Evolutionary conservation across 352 stramenopile genomes (phyloP).

Genomic region (Pythium insidiosum): DNA sequence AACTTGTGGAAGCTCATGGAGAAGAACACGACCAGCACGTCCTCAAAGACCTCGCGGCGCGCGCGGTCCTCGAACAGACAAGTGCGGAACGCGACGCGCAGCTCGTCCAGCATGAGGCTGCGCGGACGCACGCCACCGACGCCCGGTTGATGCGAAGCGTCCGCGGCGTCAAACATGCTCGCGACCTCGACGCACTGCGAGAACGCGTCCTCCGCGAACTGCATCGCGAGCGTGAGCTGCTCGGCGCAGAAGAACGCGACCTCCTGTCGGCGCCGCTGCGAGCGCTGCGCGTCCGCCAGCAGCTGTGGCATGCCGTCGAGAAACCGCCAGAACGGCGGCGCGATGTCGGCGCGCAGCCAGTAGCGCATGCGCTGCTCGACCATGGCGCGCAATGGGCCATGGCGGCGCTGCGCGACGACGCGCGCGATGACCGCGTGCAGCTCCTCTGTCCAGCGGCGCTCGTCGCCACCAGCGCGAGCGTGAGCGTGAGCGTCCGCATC

Average conservation of each 20-base stretch:
- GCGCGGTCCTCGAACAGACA: slow-evolving; percentile 42
- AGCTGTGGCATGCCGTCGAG: slow-evolving; percentile 24
- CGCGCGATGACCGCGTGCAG: slow-evolving; percentile 27
- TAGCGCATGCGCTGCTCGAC: slow-evolving; percentile 50
- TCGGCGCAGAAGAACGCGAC: slow-evolving; percentile 44
- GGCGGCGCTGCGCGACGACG: slow-evolving; percentile 17
- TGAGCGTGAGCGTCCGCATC: no score
- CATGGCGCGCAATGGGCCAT: slow-evolving; percentile 47
- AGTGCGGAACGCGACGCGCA: slow-evolving; percentile 36
- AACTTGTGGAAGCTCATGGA: slow-evolving; percentile 72
- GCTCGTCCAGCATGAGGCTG: slow-evolving; percentile 40
- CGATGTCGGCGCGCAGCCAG: slow-evolving; percentile 56
- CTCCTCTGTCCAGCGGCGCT: slow-evolving; percentile 1
- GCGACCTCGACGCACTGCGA: slow-evolving; percentile 55
- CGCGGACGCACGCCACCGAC: slow-evolving; percentile 8
- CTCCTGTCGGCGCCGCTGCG: slow-evolving; percentile 17
- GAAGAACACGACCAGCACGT: slow-evolving; percentile 59
- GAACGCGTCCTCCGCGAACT: slow-evolving; percentile 68
- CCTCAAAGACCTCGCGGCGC: slow-evolving; percentile 32
- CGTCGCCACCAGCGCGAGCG: slow-evolving; percentile 1
- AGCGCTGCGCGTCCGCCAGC: slow-evolving; percentile 10
- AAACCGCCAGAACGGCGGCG: slow-evolving; percentile 57
- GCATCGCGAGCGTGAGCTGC: slow-evolving; percentile 59
- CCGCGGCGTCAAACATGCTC: slow-evolving; percentile 37
- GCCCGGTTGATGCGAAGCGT: background rate